These are phyloP conservation scores for Eimeria necatrix DNA, from an alignment of 169 alveolate species.

Conservation along the genomic window DNA sequence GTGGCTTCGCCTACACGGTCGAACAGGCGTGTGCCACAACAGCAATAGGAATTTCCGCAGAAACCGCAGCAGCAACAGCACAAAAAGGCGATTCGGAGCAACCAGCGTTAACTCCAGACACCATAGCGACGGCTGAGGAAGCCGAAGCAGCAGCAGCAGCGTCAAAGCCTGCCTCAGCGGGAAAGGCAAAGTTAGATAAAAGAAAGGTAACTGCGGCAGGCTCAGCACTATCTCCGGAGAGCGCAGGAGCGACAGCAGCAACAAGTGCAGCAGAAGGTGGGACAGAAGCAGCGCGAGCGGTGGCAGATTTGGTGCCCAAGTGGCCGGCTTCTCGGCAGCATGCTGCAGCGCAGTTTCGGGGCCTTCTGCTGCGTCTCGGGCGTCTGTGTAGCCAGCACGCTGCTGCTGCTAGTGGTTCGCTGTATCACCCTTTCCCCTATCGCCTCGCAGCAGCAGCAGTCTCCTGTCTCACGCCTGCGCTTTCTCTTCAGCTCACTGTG, in stretches of 20 bases:
- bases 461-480: slow-evolving; percentile 17
- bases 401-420: slow-evolving; percentile 18
- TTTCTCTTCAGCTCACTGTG: not conserved
- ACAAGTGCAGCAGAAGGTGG: slow-evolving; percentile 1
- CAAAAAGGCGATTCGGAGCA: not conserved
- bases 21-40: not conserved
- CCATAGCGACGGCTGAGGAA: not conserved
- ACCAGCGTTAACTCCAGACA: not conserved
- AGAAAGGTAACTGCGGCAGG: not conserved
- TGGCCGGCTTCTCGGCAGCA: slow-evolving; percentile 59
- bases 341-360: slow-evolving; percentile 72
- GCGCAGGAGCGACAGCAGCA: slow-evolving; percentile 26
- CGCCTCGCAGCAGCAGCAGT: slow-evolving; percentile 64
- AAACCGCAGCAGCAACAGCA: slow-evolving; percentile 50
- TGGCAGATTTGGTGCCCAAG: not conserved
- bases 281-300: slow-evolving; percentile 28
- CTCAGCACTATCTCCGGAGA: not conserved
- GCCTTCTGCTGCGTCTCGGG: slow-evolving; percentile 57
- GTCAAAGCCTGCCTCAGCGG: not conserved
- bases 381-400: not conserved
- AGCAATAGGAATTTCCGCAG: not conserved
- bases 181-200: not conserved
- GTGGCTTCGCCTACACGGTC: slow-evolving; percentile 35
- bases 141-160: not conserved
- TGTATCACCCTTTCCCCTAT: not conserved